A percentile compares a stretch with the other conserved stretches of the same genome.
These are phyloP conservation scores for Chytridium lagenaria DNA, from an alignment of 371 early-diverging fungal genomes.

Conservation along the genomic window DNA sequence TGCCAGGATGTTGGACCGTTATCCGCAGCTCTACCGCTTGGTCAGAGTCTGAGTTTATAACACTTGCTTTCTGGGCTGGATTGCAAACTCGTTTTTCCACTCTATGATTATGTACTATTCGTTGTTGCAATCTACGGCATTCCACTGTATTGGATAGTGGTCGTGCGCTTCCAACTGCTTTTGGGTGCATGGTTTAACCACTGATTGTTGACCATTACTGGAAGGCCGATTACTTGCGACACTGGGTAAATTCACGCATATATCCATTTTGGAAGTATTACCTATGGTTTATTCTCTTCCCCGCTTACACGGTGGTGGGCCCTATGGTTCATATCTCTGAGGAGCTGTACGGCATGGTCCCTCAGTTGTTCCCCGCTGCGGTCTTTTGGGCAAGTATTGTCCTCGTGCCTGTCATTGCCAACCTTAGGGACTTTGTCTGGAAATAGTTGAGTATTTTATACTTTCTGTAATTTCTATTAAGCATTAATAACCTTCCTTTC, in stretches of 20 bases:
- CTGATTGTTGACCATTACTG: conserved; percentile 48
- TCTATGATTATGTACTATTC: conserved; percentile 63
- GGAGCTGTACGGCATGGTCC: conserved; percentile 83
- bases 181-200: conserved; percentile 51
- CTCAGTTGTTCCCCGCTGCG: conserved; percentile 74
- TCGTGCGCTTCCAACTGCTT: conserved; percentile 46
- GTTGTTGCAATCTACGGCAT: conserved; percentile 28
- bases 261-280: conserved; percentile 46
- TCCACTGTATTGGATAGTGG: conserved; percentile 43
- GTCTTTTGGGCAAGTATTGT: conserved; percentile 87
- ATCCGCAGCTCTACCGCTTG: conserved; percentile 96
- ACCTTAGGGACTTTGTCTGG: conserved; percentile 88
- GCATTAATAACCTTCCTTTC: not conserved
- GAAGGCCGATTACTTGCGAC: conserved; percentile 44
- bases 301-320: conserved; percentile 80
- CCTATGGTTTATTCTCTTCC: conserved; percentile 85
- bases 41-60: conserved; percentile 90
- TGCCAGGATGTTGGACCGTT: conserved; percentile 90
- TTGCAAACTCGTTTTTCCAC: conserved; percentile 89
- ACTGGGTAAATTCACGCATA: conserved; percentile 44
- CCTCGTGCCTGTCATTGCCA: conserved; percentile 79
- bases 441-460: conserved; percentile 69
- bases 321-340: conserved; percentile 74
- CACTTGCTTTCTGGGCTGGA: conserved; percentile 91
- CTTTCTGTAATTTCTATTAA: not conserved